phyloP scores from a whole-genome alignment of 768 basidiomycete genomes.

The Lactifluus rugatus region DNA sequence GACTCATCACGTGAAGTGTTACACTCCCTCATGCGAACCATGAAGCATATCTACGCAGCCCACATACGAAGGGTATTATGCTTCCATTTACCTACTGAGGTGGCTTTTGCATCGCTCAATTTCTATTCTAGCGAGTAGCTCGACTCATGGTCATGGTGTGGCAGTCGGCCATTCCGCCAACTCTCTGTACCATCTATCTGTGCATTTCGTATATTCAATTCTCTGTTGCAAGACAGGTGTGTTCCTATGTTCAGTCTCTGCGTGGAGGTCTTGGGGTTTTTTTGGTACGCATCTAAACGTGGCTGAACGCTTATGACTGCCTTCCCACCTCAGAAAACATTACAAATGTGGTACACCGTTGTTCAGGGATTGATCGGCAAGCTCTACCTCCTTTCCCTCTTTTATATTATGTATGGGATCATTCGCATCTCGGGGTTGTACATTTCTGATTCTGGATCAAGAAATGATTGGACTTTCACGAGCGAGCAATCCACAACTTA shows the following conservation, averaged over 20 bases:
- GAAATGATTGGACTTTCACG: neutral
- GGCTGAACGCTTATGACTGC: neutral
- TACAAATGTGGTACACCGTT: neutral
- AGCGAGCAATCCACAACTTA: neutral
- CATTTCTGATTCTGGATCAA: neutral
- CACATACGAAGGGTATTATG: slow-evolving; percentile 1
- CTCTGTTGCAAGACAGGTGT: neutral
- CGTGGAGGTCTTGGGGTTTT: too few relatives aligned
- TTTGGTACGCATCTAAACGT: neutral
- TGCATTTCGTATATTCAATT: neutral
- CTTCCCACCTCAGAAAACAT: neutral
- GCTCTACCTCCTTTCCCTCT: slow-evolving; percentile 13
- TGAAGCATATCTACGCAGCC: neutral
- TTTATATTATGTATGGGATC: slow-evolving; percentile 3
- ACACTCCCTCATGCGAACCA: neutral
- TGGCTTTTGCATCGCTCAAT: neutral
- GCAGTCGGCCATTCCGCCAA: slow-evolving; percentile 9
- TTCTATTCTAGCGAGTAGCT: neutral
- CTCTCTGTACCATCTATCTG: neutral
- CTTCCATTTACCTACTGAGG: neutral
- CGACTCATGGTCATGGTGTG: slow-evolving; percentile 1
- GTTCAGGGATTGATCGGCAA: slow-evolving; percentile 3
- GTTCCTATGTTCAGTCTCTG: neutral
- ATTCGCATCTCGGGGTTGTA: neutral
- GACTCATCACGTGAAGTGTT: neutral